Percentiles rank a stretch among this genome's conserved stretches.
Evolutionary conservation across 306 rosid species (phyloP).

Genomic region (Betula pendula): DNA sequence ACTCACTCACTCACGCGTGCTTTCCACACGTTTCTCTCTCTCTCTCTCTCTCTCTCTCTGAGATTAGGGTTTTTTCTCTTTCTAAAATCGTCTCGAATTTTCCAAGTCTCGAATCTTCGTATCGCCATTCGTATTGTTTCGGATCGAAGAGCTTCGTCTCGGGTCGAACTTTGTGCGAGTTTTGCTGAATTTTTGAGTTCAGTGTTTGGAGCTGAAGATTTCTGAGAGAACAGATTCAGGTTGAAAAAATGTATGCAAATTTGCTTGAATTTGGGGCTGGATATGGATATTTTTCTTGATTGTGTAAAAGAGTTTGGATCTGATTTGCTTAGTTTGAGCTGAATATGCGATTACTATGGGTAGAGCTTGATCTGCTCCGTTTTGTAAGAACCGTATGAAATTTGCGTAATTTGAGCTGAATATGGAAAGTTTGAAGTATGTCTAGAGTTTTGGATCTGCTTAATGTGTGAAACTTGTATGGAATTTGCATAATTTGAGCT

Average conservation of each 20-base stretch:
- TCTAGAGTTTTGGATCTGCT: slow-evolving; percentile 4
- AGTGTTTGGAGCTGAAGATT: not conserved
- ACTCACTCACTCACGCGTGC: slow-evolving; percentile 10
- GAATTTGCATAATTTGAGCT: slow-evolving; percentile 13
- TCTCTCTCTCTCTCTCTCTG: not conserved
- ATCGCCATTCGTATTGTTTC: slow-evolving; percentile 8
- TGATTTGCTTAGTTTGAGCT: not conserved
- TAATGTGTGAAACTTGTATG: not conserved
- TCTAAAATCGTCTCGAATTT: slow-evolving; percentile 3
- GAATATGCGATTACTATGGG: not conserved
- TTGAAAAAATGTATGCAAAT: slow-evolving; percentile 2
- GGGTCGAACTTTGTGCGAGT: not conserved
- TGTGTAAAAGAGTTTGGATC: not conserved
- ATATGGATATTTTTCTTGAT: not conserved
- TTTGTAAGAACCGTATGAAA: not conserved
- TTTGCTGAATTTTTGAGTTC: not conserved
- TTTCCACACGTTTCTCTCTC: slow-evolving; percentile 4
- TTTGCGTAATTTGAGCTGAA: slow-evolving; percentile 19
- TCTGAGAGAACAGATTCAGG: not conserved
- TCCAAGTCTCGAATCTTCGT: slow-evolving; percentile 21
- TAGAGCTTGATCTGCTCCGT: slow-evolving; percentile 6
- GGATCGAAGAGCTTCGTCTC: not conserved
- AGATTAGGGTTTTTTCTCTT: slow-evolving; percentile 25
- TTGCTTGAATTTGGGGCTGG: not conserved
- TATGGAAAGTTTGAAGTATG: not conserved